A percentile compares a stretch with the other conserved stretches of the same genome.
Conservation (phyloP, 345 rosid species). For the Gossypioides kirkii region DNA sequence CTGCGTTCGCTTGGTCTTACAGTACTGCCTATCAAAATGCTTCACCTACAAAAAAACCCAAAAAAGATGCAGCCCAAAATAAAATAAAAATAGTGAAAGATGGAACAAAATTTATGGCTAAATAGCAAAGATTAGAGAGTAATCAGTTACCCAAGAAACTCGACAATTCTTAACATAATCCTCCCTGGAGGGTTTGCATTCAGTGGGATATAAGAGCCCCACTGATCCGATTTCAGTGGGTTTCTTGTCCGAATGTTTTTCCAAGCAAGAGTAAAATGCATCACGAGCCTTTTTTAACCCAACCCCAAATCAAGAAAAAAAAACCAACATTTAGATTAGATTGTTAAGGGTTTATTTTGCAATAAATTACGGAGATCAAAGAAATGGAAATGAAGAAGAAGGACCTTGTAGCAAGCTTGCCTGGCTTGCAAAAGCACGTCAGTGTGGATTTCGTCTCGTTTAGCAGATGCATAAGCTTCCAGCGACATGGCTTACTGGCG, state of each 20-base stretch:
- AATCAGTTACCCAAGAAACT: constrained; percentile 59
- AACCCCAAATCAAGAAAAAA: background rate
- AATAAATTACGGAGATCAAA: background rate
- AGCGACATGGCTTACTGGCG: constrained; percentile 29
- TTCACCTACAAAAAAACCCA: constrained; percentile 48
- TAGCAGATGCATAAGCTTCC: constrained; percentile 39
- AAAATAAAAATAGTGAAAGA: background rate
- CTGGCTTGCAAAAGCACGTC: constrained; percentile 70
- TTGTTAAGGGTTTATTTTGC: background rate
- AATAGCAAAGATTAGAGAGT: background rate
- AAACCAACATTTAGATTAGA: background rate
- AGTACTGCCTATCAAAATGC: constrained; percentile 75
- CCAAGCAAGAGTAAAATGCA: constrained; percentile 67
- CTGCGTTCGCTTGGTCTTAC: constrained; percentile 61
- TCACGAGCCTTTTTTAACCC: constrained; percentile 54
- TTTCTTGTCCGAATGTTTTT: constrained; percentile 61
- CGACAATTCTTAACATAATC: constrained; percentile 55
- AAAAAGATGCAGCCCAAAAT: background rate
- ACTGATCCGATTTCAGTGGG: constrained; percentile 72
- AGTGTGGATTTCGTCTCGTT: constrained; percentile 50
- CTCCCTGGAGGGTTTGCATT: constrained; percentile 52
- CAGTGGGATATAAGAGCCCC: constrained; percentile 64
- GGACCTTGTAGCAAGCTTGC: constrained; percentile 71
- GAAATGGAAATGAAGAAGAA: background rate
- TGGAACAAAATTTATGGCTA: background rate